phyloP scores from a whole-genome alignment of 345 rosid species.

The Bruguiera sexangula region DNA sequence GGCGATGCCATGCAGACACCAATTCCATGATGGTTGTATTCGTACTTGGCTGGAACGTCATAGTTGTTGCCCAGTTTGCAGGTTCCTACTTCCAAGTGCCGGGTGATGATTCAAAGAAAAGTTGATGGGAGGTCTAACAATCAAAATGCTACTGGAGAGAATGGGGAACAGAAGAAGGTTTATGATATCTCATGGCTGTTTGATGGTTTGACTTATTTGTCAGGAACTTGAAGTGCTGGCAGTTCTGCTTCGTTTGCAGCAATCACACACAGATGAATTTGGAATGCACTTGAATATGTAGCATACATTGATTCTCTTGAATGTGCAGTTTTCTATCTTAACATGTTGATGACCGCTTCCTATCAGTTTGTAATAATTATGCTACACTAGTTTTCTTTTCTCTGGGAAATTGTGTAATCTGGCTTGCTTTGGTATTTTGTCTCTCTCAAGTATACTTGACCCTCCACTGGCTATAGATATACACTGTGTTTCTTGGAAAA shows the following conservation, averaged over 20 bases:
- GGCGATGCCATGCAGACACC: constrained; percentile 61
- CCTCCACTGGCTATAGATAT: too few relatives aligned
- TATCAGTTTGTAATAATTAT: too few relatives aligned
- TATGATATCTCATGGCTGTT: constrained; percentile 30
- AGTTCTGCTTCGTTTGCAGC: constrained; percentile 15
- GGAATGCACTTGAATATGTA: constrained; percentile 1
- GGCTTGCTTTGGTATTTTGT: too few relatives aligned
- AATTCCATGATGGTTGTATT: constrained; percentile 52
- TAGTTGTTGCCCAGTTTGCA: constrained; percentile 61
- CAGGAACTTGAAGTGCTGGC: constrained; percentile 20
- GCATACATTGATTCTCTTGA: not conserved
- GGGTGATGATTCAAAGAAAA: constrained; percentile 20
- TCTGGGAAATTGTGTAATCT: too few relatives aligned
- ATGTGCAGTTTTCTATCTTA: not conserved
- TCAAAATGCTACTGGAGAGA: constrained; percentile 3
- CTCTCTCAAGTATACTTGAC: too few relatives aligned
- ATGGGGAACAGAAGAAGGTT: constrained; percentile 23
- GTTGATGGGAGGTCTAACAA: not conserved
- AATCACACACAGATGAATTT: constrained; percentile 21
- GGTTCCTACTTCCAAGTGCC: constrained; percentile 34
- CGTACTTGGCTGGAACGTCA: constrained; percentile 58
- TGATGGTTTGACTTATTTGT: constrained; percentile 23
- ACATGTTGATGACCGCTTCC: not conserved
- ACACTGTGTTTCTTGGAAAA: too few relatives aligned
- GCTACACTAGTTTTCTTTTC: too few relatives aligned